These are phyloP conservation scores for Colletotrichum sansevieriae DNA, from an alignment of 2,329 filamentous ascomycete genomes.

Conservation along the genomic window DNA sequence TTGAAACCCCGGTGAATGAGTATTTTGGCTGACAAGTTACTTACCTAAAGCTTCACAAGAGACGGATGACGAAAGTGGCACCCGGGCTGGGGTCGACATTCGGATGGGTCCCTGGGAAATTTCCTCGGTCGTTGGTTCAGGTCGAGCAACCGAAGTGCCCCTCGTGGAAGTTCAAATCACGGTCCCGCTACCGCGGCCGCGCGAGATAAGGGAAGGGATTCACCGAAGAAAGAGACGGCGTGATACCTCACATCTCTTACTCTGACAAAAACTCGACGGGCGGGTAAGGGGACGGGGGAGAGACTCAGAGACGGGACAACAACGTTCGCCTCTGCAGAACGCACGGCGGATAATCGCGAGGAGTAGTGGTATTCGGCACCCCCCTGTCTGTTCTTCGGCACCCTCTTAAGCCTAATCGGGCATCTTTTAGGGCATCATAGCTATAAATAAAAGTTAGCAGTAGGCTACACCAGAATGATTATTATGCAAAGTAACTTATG, in stretches of 20 bases:
- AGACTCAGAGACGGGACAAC: constrained; percentile 12
- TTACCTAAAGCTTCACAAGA: constrained; percentile 5
- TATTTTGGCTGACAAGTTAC: too few relatives aligned
- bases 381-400: too few relatives aligned
- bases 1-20: too few relatives aligned
- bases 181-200: constrained; percentile 8
- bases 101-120: constrained; percentile 28
- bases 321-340: constrained; percentile 18
- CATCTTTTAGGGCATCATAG: too few relatives aligned
- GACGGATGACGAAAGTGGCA: constrained; percentile 14
- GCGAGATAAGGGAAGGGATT: constrained; percentile 5
- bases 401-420: too few relatives aligned
- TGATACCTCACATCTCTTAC: constrained; percentile 8
- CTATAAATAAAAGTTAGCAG: too few relatives aligned
- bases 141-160: constrained; percentile 6
- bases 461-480: too few relatives aligned
- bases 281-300: not conserved
- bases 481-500: too few relatives aligned
- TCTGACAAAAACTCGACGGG: constrained; percentile 2
- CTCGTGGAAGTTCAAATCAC: not conserved
- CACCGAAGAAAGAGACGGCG: not conserved
- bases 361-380: too few relatives aligned
- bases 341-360: constrained; percentile 22
- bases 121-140: constrained; percentile 29
- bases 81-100: constrained; percentile 17